Conservation (phyloP, 331 rosid genomes). For the Phaseolus coccineus region DNA sequence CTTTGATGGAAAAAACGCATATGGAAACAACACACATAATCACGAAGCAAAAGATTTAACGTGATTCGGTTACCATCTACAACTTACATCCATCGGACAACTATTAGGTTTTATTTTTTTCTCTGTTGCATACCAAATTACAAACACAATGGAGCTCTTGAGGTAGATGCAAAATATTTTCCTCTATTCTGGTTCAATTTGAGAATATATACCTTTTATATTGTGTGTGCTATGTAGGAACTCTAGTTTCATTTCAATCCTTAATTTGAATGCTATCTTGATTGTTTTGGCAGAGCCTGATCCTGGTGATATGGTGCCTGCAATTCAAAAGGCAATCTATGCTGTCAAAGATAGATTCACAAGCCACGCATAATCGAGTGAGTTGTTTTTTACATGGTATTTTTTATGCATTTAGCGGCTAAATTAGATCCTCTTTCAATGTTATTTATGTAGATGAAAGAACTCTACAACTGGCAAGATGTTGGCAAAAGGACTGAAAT, state of each 20-base stretch:
- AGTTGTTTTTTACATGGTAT: conserved; percentile 33
- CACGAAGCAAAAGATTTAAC: too few relatives aligned
- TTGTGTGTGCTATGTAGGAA: conserved; percentile 15
- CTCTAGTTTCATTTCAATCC: conserved; percentile 11
- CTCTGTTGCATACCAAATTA: too few relatives aligned
- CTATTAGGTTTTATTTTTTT: too few relatives aligned
- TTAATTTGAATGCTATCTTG: conserved; percentile 10
- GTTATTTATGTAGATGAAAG: conserved; percentile 57
- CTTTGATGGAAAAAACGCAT: too few relatives aligned
- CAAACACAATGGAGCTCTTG: conserved; percentile 84
- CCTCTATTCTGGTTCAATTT: conserved; percentile 11
- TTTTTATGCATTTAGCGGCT: conserved; percentile 23
- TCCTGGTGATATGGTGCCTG: conserved; percentile 88
- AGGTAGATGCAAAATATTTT: conserved; percentile 55
- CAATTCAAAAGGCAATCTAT: conserved; percentile 67
- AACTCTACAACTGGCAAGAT: conserved; percentile 86
- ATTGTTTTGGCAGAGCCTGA: conserved; percentile 87
- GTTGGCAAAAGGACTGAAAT: conserved; percentile 81
- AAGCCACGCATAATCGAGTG: conserved; percentile 59
- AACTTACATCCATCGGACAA: too few relatives aligned
- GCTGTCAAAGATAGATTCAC: conserved; percentile 56
- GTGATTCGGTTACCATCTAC: too few relatives aligned
- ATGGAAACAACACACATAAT: too few relatives aligned
- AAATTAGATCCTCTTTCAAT: conserved; percentile 19
- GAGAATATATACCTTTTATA: background rate